Base-by-base conservation (phyloP, 1,139 yeast species). In the Torulaspora pretoriensis region DNA sequence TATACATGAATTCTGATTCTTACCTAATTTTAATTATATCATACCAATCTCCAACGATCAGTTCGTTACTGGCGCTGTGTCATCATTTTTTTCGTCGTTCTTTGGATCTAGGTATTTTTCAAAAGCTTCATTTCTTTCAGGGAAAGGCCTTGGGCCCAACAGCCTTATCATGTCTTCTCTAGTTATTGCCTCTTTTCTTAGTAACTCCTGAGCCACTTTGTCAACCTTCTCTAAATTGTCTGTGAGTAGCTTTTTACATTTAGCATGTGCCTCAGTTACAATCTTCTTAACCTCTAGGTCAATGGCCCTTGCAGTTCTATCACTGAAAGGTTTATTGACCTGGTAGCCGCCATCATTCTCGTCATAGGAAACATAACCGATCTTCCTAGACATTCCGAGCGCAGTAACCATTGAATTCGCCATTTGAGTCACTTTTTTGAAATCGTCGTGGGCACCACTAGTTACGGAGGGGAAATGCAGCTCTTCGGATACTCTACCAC, bases 401-500 rank as follows among this genome's bases (percentile, higher is more conserved):
- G 83, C 77, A 35, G 90, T 78, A 27, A 92, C 97, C 97, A 92
- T 92, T 19, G 87, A 79, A 49, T 83, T 84, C 4, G 98, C 98
- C 78, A 92, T 87, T 52, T 79, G 79, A 1, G 97, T 92, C n/a
- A 92, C 96, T 67, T 92, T 90, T 64, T 89, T 88, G 73, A 92
- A 92, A 65, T 92, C 98, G 63, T 92, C 97, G 43, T 88, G 81
- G 0, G 96, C 98, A 52, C 98, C 98, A 46, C 95, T 82, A 3
- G 97, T 90, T 14, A 92, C 97, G 3, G 90, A 80, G 35, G 78
- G 77, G 64, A 92, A 92, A 65, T 90, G 89, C 37, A 92, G 68
- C 68, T 92, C 97, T 68, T 92, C 98, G 35, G 95, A 83, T 2
- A 92, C 97, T 58, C 98, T 78, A 4, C 98, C 98, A 40, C 97